Conservation (phyloP, 2,329 filamentous ascomycete species). For the Colletotrichum spinosum region DNA sequence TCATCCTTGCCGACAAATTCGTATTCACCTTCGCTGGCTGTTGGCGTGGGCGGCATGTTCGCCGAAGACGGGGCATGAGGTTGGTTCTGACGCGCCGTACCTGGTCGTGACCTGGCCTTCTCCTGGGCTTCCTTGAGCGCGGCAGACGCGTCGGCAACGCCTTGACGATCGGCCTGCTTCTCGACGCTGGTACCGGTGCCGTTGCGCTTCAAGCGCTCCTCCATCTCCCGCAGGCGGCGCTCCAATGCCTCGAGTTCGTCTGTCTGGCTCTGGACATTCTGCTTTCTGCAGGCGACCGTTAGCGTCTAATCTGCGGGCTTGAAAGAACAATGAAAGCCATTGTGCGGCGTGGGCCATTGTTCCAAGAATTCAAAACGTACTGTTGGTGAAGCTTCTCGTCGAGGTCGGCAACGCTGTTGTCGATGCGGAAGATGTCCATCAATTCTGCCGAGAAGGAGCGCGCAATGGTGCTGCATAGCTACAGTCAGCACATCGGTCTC, state of each 20-base stretch:
- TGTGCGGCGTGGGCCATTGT: background rate
- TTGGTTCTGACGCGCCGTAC: slow-evolving; percentile 62
- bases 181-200: slow-evolving; percentile 36
- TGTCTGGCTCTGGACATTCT: slow-evolving; percentile 78
- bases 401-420: slow-evolving; percentile 79
- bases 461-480: slow-evolving; percentile 77
- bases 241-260: slow-evolving; percentile 89
- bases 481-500: slow-evolving; percentile 34
- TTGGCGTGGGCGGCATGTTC: slow-evolving; percentile 70
- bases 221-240: slow-evolving; percentile 84
- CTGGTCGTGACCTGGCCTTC: slow-evolving; percentile 63
- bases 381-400: slow-evolving; percentile 83
- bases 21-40: slow-evolving; percentile 73
- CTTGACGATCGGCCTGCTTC: slow-evolving; percentile 36
- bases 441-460: slow-evolving; percentile 88
- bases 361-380: slow-evolving; percentile 62
- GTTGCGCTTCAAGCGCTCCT: slow-evolving; percentile 74
- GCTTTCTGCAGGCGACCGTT: slow-evolving; percentile 70
- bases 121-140: slow-evolving; percentile 42
- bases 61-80: slow-evolving; percentile 64
- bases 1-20: slow-evolving; percentile 40
- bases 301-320: slow-evolving; percentile 1
- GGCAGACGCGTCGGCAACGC: slow-evolving; percentile 42
- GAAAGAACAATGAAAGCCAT: background rate
- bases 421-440: slow-evolving; percentile 90